phyloP scores from a whole-genome alignment of 177 flowering plant genomes.

The Telopea speciosissima region DNA sequence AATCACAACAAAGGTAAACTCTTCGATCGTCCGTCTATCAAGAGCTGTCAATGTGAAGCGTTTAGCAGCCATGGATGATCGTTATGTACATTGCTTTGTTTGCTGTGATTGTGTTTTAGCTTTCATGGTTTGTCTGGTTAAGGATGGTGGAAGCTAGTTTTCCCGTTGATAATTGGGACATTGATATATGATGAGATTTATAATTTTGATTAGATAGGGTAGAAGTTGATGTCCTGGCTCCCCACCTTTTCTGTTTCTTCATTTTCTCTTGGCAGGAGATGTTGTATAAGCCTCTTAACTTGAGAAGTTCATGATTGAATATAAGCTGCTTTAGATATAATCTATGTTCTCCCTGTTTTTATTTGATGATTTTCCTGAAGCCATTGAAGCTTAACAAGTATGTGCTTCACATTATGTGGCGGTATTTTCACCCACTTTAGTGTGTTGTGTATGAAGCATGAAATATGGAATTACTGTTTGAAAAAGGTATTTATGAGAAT shows the following conservation, averaged over 20 bases:
- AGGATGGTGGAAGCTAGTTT: constrained; percentile 16
- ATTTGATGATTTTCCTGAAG: not conserved
- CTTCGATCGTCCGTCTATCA: constrained; percentile 39
- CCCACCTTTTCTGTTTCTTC: constrained; percentile 4
- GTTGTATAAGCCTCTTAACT: constrained; percentile 21
- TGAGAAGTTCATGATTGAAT: constrained; percentile 13
- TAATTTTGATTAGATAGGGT: constrained; percentile 23
- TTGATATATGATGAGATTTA: constrained; percentile 13
- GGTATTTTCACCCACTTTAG: too few relatives aligned
- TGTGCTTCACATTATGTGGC: too few relatives aligned
- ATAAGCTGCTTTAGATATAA: constrained; percentile 14
- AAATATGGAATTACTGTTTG: too few relatives aligned
- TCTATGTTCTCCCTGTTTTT: not conserved
- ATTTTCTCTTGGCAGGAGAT: constrained; percentile 7
- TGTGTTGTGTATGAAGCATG: too few relatives aligned
- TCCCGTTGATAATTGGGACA: constrained; percentile 13
- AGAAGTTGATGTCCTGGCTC: constrained; percentile 29
- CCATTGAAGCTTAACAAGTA: not conserved
- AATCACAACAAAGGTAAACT: constrained; percentile 23
- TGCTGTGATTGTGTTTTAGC: constrained; percentile 23
- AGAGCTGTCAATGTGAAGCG: constrained; percentile 52
- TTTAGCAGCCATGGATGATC: constrained; percentile 60
- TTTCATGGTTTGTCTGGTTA: constrained; percentile 26
- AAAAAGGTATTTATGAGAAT: constrained; percentile 8
- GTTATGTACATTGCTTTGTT: constrained; percentile 33